Conservation (phyloP, 495 filamentous ascomycete genomes). For the Cercophora scortea region DNA sequence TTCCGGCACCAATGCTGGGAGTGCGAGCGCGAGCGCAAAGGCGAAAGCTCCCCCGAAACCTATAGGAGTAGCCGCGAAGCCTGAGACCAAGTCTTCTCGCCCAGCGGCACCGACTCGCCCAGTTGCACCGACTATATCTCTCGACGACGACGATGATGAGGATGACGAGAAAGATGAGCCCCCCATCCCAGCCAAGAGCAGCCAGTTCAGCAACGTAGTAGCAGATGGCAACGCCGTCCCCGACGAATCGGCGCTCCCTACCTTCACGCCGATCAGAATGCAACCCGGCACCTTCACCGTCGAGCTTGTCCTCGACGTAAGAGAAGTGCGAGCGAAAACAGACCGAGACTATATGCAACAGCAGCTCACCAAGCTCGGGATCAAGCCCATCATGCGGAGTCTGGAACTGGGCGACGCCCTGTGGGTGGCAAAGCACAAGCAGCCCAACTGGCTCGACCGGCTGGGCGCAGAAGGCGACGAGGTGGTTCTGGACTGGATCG, state of each 20-base stretch:
- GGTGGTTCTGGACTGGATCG: conserved; percentile 71
- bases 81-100: neutral
- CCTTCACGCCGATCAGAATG: conserved; percentile 53
- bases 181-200: neutral
- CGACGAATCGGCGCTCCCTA: conserved; percentile 32
- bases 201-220: conserved; percentile 30
- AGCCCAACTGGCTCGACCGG: conserved; percentile 46
- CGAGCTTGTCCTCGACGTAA: conserved; percentile 65
- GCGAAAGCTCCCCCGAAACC: neutral
- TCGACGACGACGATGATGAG: conserved; percentile 2
- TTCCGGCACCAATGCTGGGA: neutral
- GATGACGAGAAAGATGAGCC: conserved; percentile 4
- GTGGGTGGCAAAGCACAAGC: conserved; percentile 70
- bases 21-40: neutral
- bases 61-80: neutral
- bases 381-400: conserved; percentile 55
- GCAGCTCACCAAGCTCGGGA: conserved; percentile 59
- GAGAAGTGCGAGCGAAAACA: conserved; percentile 68
- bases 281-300: conserved; percentile 61
- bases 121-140: neutral
- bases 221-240: conserved; percentile 27
- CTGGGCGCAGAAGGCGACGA: conserved; percentile 64
- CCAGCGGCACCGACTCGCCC: neutral
- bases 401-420: conserved; percentile 70
- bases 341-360: conserved; percentile 75